phyloP scores from a whole-genome alignment of 1,139 yeast species.

The Casaregolazyma lundiana region DNA sequence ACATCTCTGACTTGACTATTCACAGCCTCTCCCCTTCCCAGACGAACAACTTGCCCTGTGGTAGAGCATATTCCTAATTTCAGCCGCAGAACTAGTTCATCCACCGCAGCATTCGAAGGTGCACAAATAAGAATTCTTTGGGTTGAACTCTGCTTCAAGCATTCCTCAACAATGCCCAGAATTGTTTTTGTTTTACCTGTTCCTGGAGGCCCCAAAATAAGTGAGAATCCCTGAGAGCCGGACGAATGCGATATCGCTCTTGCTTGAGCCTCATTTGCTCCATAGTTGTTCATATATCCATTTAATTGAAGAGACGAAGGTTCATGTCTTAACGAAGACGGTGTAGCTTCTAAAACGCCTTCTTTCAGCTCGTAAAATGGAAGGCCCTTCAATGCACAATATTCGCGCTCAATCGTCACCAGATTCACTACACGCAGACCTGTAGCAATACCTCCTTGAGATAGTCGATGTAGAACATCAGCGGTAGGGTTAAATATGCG shows the following conservation, averaged over 20 bases:
- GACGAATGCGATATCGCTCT: slow-evolving; percentile 76
- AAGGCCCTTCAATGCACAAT: slow-evolving; percentile 72
- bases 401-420: slow-evolving; percentile 93
- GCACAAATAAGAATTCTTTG: slow-evolving; percentile 82
- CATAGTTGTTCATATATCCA: slow-evolving; percentile 41
- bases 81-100: slow-evolving; percentile 85
- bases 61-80: slow-evolving; percentile 60
- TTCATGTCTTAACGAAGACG: slow-evolving; percentile 43
- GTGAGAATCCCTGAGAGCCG: slow-evolving; percentile 66
- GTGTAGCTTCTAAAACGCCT: slow-evolving; percentile 61
- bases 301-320: slow-evolving; percentile 40
- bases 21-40: slow-evolving; percentile 88
- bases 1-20: slow-evolving; percentile 77
- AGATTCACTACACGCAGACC: slow-evolving; percentile 75
- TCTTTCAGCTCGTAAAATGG: slow-evolving; percentile 70
- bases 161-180: slow-evolving; percentile 82
- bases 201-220: slow-evolving; percentile 98
- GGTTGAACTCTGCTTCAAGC: slow-evolving; percentile 41
- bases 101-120: slow-evolving; percentile 98
- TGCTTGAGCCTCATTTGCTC: slow-evolving; percentile 85
- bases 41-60: slow-evolving; percentile 72
- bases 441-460: slow-evolving; percentile 59
- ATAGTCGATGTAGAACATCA: slow-evolving; percentile 50
- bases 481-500: slow-evolving; percentile 41
- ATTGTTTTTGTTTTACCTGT: slow-evolving; percentile 98